Evolutionary conservation across 768 basidiomycete genomes (phyloP).

Genomic region (Mycena rebaudengoi): DNA sequence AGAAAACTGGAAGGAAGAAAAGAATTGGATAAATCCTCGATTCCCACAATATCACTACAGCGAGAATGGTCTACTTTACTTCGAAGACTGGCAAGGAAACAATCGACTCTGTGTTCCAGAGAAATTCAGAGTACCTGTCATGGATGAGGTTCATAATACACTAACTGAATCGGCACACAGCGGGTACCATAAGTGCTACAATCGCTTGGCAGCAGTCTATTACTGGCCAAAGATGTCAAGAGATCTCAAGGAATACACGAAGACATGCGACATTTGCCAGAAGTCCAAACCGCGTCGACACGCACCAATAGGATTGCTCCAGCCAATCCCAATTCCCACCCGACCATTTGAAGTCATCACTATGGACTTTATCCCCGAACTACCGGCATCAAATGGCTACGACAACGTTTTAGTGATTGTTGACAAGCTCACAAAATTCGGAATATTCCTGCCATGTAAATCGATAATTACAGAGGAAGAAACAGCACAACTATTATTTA

Average conservation of each 20-base stretch:
- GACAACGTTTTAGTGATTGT: slow-evolving; percentile 44
- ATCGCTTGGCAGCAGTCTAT: slow-evolving; percentile 29
- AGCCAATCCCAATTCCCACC: slow-evolving; percentile 43
- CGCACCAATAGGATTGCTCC: slow-evolving; percentile 41
- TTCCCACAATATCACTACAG: slow-evolving; percentile 13
- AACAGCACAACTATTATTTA: not conserved
- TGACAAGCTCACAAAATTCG: slow-evolving; percentile 47
- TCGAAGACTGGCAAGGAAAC: slow-evolving; percentile 32
- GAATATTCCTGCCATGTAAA: slow-evolving; percentile 44
- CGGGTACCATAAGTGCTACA: slow-evolving; percentile 36
- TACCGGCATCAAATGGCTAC: slow-evolving; percentile 40
- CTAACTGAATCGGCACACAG: slow-evolving; percentile 35
- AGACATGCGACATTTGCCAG: slow-evolving; percentile 38
- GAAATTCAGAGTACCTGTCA: slow-evolving; percentile 9
- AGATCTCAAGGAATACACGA: slow-evolving; percentile 29
- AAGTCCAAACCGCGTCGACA: slow-evolving; percentile 36
- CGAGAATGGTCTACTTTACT: slow-evolving; percentile 29
- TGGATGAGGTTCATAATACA: slow-evolving; percentile 34
- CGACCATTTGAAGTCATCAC: slow-evolving; percentile 40
- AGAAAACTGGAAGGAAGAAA: not conserved
- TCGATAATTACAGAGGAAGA: slow-evolving; percentile 31
- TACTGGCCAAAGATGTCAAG: slow-evolving; percentile 44
- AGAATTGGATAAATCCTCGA: not conserved
- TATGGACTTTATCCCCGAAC: slow-evolving; percentile 46
- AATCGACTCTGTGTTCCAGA: slow-evolving; percentile 38